Evolutionary conservation across 2,329 filamentous ascomycete genomes (phyloP).

Genomic region (Cordyceps cateniannulata): DNA sequence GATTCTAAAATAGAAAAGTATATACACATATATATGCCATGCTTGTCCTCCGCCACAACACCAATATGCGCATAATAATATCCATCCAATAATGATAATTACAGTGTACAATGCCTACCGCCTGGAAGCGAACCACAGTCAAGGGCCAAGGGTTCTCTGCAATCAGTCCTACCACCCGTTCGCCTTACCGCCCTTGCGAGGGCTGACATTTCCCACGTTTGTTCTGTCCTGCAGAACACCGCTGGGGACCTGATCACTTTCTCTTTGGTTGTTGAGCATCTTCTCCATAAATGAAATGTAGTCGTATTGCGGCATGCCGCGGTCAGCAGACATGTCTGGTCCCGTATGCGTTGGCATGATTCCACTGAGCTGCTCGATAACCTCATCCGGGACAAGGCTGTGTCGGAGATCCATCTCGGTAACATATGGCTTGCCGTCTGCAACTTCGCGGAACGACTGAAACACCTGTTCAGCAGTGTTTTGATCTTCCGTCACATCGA

Average conservation of each 20-base stretch:
- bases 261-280: slow-evolving; percentile 49
- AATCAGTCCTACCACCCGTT: slow-evolving; percentile 25
- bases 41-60: slow-evolving; percentile 9
- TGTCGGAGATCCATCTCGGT: slow-evolving; percentile 96
- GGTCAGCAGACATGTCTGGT: slow-evolving; percentile 78
- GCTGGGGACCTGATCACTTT: slow-evolving; percentile 22
- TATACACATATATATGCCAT: slow-evolving; percentile 5
- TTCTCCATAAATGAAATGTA: slow-evolving; percentile 97
- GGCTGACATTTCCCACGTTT: slow-evolving; percentile 26
- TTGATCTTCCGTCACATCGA: slow-evolving; percentile 96
- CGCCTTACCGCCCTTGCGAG: slow-evolving; percentile 26
- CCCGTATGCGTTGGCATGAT: slow-evolving; percentile 82
- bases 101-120: neutral
- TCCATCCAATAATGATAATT: slow-evolving; percentile 1
- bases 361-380: slow-evolving; percentile 85
- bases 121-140: neutral
- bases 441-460: slow-evolving; percentile 94
- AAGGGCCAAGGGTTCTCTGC: neutral
- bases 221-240: slow-evolving; percentile 29
- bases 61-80: slow-evolving; percentile 8
- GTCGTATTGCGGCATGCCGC: slow-evolving; percentile 82
- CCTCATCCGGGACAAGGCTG: slow-evolving; percentile 90
- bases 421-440: slow-evolving; percentile 97
- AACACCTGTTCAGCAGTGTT: slow-evolving; percentile 98
- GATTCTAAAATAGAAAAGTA: neutral